These are phyloP conservation scores for Psilocybe cubensis DNA, from an alignment of 768 basidiomycete genomes.

Conservation along the genomic window DNA sequence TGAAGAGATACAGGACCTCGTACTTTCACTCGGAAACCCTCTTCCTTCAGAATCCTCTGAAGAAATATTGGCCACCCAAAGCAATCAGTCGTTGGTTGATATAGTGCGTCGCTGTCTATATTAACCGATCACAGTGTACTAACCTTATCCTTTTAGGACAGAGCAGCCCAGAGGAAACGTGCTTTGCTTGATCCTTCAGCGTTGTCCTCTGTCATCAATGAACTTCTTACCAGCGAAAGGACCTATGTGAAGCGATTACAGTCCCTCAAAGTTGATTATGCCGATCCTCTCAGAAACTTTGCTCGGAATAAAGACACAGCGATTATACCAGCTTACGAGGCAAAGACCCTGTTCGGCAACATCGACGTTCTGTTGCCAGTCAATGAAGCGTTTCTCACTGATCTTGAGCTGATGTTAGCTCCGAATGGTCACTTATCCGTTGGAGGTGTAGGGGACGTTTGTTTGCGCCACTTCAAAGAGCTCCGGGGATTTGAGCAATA, in stretches of 20 bases:
- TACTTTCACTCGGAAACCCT: slow-evolving; percentile 75
- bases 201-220: slow-evolving; percentile 76
- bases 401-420: slow-evolving; percentile 79
- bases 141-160: slow-evolving; percentile 33
- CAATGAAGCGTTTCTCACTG: slow-evolving; percentile 85
- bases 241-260: slow-evolving; percentile 85
- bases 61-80: slow-evolving; percentile 47
- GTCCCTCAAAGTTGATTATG: slow-evolving; percentile 86
- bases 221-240: slow-evolving; percentile 87
- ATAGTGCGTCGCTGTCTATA: slow-evolving; percentile 40
- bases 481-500: slow-evolving; percentile 88
- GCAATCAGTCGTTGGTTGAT: slow-evolving; percentile 39
- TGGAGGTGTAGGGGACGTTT: slow-evolving; percentile 82
- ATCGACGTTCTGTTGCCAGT: slow-evolving; percentile 86
- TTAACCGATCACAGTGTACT: neutral
- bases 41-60: slow-evolving; percentile 55
- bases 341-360: slow-evolving; percentile 93
- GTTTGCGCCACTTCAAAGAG: slow-evolving; percentile 85
- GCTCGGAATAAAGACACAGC: slow-evolving; percentile 83
- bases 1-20: slow-evolving; percentile 77
- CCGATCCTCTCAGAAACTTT: slow-evolving; percentile 88
- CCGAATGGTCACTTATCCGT: slow-evolving; percentile 59
- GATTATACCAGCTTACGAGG: slow-evolving; percentile 89
- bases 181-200: slow-evolving; percentile 67
- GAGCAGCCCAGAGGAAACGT: slow-evolving; percentile 52